Percentiles rank a stretch among this genome's conserved stretches.
Evolutionary conservation across 2,329 filamentous ascomycete species (phyloP).

Genomic region (Trichoderma simmonsii): DNA sequence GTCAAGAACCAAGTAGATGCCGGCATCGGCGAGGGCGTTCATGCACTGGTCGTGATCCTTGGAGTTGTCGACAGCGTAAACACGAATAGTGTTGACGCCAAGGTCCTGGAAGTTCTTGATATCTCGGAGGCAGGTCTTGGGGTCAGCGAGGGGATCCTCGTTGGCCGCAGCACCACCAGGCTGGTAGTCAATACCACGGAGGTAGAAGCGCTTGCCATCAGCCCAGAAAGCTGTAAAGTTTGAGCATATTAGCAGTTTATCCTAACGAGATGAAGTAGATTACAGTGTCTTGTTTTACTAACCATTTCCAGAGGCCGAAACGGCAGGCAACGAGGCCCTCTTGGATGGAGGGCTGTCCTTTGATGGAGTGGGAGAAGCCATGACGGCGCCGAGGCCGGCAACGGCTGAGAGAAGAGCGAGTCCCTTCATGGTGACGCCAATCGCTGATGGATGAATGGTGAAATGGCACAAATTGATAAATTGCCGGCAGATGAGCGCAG

Average conservation of each 20-base stretch:
- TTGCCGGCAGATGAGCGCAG: neutral
- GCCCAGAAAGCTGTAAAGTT: conserved; percentile 51
- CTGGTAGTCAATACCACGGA: conserved; percentile 61
- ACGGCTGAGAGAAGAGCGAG: conserved; percentile 47
- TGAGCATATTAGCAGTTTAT: neutral
- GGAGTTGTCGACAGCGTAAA: conserved; percentile 90
- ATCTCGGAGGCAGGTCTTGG: conserved; percentile 69
- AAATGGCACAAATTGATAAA: neutral
- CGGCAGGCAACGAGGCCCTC: conserved; percentile 47
- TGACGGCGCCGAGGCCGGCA: conserved; percentile 43
- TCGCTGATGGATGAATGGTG: conserved; percentile 20
- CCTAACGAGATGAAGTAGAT: neutral
- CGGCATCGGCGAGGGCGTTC: conserved; percentile 72
- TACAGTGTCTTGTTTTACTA: conserved; percentile 22
- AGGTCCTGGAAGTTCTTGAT: conserved; percentile 79
- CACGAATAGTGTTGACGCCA: conserved; percentile 85
- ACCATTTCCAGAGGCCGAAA: conserved; percentile 58
- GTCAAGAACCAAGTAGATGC: conserved; percentile 89
- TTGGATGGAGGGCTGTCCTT: conserved; percentile 47
- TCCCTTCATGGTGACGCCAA: conserved; percentile 46
- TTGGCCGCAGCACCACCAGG: conserved; percentile 56
- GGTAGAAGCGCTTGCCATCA: conserved; percentile 53
- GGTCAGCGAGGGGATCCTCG: conserved; percentile 74
- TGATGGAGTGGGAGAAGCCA: conserved; percentile 50
- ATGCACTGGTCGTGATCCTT: conserved; percentile 81